Conservation (phyloP, 108 stramenopile species). For the Nannochloropsis granulata region DNA sequence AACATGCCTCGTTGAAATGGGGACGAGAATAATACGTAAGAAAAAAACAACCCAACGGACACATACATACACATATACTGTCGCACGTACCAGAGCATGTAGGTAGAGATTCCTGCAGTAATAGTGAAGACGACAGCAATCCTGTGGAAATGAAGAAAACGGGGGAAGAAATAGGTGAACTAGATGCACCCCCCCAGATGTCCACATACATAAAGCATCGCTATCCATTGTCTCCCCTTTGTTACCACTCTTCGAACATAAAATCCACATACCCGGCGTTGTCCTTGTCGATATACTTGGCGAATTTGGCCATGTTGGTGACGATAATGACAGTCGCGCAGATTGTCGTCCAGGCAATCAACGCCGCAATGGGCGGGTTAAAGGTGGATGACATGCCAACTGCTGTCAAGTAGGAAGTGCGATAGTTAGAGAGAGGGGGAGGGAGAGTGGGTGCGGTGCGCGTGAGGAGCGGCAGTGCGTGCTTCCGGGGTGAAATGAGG, state of each 20-base stretch:
- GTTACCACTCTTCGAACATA: background rate
- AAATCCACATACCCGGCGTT: background rate
- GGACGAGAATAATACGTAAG: background rate
- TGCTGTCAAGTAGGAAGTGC: background rate
- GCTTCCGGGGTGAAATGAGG: too few species aligned
- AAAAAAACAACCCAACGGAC: background rate
- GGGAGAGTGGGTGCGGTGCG: too few species aligned
- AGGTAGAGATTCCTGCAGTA: background rate
- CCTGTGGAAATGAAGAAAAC: background rate
- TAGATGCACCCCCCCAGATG: too few species aligned
- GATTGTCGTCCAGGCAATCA: background rate
- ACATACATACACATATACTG: background rate
- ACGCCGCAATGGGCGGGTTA: background rate
- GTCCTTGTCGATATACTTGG: background rate
- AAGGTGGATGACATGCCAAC: background rate
- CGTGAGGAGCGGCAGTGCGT: too few species aligned
- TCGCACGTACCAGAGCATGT: background rate
- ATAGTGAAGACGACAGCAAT: background rate
- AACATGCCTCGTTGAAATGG: background rate
- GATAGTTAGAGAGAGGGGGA: too few species aligned
- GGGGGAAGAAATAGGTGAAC: background rate
- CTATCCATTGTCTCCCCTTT: background rate
- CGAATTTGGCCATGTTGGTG: background rate
- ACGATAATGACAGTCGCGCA: background rate
- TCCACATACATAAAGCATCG: too few species aligned